Evolutionary conservation across 2,329 filamentous ascomycete genomes (phyloP).

Genomic region (Paraconiothyrium brasiliense): DNA sequence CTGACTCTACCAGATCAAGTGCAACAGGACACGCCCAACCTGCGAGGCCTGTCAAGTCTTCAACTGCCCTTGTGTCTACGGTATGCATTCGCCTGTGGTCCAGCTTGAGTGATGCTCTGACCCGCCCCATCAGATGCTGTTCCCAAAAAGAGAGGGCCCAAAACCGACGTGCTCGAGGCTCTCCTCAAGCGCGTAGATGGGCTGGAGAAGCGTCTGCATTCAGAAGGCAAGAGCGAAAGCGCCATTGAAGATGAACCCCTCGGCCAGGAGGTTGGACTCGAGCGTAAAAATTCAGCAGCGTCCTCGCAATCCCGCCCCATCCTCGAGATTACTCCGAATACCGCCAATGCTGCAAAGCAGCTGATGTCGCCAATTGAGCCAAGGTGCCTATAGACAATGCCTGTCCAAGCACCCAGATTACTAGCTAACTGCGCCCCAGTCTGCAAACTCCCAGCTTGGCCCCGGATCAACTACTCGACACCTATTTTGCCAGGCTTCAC

Average conservation of each 20-base stretch:
- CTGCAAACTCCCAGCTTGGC: constrained; percentile 58
- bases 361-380: constrained; percentile 51
- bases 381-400: constrained; percentile 37
- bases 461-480: constrained; percentile 74
- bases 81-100: constrained; percentile 57
- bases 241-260: constrained; percentile 39
- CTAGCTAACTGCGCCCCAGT: constrained; percentile 32
- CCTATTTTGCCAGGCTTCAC: constrained; percentile 82
- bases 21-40: constrained; percentile 82
- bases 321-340: constrained; percentile 38
- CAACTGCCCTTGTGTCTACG: constrained; percentile 87
- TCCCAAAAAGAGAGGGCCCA: constrained; percentile 88
- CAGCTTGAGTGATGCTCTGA: constrained; percentile 17
- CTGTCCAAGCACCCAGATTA: constrained; percentile 24
- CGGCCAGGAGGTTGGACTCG: constrained; percentile 34
- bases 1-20: constrained; percentile 76
- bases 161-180: constrained; percentile 88
- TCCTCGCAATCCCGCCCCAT: constrained; percentile 32
- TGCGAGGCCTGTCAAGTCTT: constrained; percentile 92
- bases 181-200: constrained; percentile 86
- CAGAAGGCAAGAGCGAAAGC: constrained; percentile 58
- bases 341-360: constrained; percentile 34
- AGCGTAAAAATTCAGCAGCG: constrained; percentile 32
- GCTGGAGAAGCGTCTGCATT: constrained; percentile 79
- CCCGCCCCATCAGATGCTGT: constrained; percentile 71